Evolutionary conservation across 2,329 filamentous ascomycete genomes (phyloP).

Genomic region (Aciculosporium take): DNA sequence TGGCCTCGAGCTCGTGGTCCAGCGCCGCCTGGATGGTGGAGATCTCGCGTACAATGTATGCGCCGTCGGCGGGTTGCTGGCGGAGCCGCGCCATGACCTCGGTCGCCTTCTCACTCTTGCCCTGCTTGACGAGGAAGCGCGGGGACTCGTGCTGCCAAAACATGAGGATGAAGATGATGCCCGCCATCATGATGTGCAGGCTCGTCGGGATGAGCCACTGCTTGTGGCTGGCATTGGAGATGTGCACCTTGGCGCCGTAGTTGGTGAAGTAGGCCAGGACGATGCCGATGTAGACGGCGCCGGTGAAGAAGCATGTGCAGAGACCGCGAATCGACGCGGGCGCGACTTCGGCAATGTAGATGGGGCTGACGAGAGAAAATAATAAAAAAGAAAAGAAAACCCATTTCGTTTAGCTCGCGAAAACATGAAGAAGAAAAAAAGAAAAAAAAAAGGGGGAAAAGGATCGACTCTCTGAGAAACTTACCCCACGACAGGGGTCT

Average conservation of each 20-base stretch:
- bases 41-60: constrained; percentile 48
- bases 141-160: constrained; percentile 58
- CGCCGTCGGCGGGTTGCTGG: constrained; percentile 41
- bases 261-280: constrained; percentile 68
- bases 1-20: constrained; percentile 58
- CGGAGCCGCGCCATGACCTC: constrained; percentile 42
- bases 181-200: constrained; percentile 64
- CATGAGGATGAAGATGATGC: constrained; percentile 54
- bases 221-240: constrained; percentile 29
- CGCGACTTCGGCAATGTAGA: constrained; percentile 61
- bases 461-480: too few species aligned
- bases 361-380: constrained; percentile 25
- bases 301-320: constrained; percentile 45
- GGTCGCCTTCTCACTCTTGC: constrained; percentile 44
- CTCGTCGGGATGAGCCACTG: constrained; percentile 56
- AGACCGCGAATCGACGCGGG: constrained; percentile 57
- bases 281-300: constrained; percentile 58
- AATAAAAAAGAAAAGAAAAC: too few species aligned
- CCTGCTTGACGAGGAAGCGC: constrained; percentile 53
- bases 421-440: background rate
- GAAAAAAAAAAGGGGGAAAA: too few species aligned
- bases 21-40: constrained; percentile 49
- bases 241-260: constrained; percentile 41
- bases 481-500: constrained; percentile 48
- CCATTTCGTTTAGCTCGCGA: too few species aligned